Base-by-base conservation (phyloP, 371 early-diverging fungal genomes). In the Chytridium lagenaria region DNA sequence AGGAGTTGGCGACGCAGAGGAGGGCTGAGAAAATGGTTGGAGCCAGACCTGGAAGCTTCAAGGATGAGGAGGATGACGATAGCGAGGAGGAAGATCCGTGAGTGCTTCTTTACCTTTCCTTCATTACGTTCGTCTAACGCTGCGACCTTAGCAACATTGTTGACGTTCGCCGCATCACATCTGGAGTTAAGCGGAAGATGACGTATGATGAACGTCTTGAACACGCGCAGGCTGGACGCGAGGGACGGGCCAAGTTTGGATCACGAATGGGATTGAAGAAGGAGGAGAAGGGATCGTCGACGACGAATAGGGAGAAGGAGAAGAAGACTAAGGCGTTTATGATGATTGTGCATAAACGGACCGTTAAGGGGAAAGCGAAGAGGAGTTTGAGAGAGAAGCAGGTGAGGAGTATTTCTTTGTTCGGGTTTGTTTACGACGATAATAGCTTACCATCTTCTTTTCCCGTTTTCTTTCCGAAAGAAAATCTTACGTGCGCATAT, bases 321-420 rank as follows among this genome's bases (percentile, higher is more conserved):
- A 93, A 93, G 85, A 93, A 92, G 71, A 81, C 68, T 73, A 98
- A 98, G 92, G 89, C 91, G 80, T 94, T 91, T 76, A 90, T 90
- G 87, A 98, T 98, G 99, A 87, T 98, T 67, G 87, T 93, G 44
- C 98, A 98, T 84, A 96, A 96, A 83, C 87, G 88, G 61, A 84
- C 88, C 55, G 92, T 94, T 19, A 79, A 89, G n/a, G 85, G 83
- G 51, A 98, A 97, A 85, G 86, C 90, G 70, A 94, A 91, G 84
- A 85, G 91, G 69, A 91, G 91, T 77, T 83, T 95, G 78, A 81
- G 90, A 39, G 94, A 94, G 16, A 96, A 94, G 82, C 93, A 92
- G 84, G 75, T 75, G 22, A 16, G 68, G 36, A 50, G 39, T 36
- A 33, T 51, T 71, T 51, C 5, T 37, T 59, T 33, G 2, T 51